Base-by-base conservation (phyloP, 177 flowering plant genomes). In the Telopea speciosissima region DNA sequence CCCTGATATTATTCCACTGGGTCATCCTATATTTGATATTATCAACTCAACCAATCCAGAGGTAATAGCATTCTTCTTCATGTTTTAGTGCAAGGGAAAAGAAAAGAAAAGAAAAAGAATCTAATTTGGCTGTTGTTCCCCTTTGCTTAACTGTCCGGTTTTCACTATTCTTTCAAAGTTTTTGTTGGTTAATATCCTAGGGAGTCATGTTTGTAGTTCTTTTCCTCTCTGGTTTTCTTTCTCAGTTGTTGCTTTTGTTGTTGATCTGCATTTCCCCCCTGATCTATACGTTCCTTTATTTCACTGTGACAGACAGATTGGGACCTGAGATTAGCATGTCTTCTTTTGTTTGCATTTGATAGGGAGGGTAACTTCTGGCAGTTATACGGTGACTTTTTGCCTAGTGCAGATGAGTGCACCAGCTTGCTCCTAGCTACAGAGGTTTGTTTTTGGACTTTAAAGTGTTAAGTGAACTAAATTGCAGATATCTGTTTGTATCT, bases 251-350 rank as follows among this genome's bases (percentile, higher is more conserved):
- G 23, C 31, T 52, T 40, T 3, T 24, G 61, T 24, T 9, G 13
- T 22, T 42, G 36, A 36, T 19, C 23, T 3, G 71, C 31, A 28
- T 28, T 28, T 4, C 31, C 31, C 31, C 31, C 31, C 0, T n/a
- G n/a, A 28, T 28, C 31, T 28, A 28, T 28, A 4, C 4, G 31
- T 65, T 49, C 5, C 54, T 7, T 62, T 63, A 12, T 70, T 59
- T 70, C 24, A 31, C 65, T 73, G 73, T 79, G 86, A 75, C 99
- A 92, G 99, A 85, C 85, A 81, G 99, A 95, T 83, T 95, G 92
- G 97, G 99, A 95, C 88, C 80, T 95, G 78, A 87, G 99, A 78
- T 77, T 95, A 71, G 99, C 97, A 69, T 94, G 96, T 73, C 96
- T 92, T 86, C 92, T 95, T 74, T 80, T 94, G 75, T 87, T 76